These are phyloP conservation scores for Podaxis sp. DNA, from an alignment of 768 basidiomycete species.

Conservation along the genomic window DNA sequence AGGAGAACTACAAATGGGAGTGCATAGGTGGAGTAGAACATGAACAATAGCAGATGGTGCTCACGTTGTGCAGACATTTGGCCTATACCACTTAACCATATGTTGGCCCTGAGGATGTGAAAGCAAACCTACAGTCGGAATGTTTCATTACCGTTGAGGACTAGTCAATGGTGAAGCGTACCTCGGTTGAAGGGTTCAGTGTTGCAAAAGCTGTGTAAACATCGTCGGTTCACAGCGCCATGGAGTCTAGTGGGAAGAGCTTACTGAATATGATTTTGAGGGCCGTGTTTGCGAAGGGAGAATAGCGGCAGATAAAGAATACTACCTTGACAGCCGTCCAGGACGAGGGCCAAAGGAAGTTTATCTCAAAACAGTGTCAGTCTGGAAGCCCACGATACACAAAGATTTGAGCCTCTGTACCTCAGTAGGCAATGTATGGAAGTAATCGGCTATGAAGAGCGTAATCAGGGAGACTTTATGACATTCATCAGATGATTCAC, in stretches of 20 bases:
- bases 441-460: background rate
- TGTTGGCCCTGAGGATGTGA: background rate
- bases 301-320: slow-evolving; percentile 2
- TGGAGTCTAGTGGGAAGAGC: background rate
- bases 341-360: background rate
- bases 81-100: background rate
- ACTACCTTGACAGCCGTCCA: slow-evolving; percentile 4
- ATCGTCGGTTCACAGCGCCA: background rate
- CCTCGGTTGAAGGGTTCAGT: background rate
- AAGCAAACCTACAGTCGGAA: background rate
- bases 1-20: background rate
- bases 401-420: background rate
- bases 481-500: background rate
- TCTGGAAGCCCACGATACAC: background rate
- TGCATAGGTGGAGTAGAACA: background rate
- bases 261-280: background rate
- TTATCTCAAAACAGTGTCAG: background rate
- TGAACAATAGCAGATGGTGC: background rate
- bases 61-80: background rate
- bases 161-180: background rate
- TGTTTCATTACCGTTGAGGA: background rate
- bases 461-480: background rate
- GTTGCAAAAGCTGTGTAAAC: background rate
- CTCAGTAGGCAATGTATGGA: background rate
- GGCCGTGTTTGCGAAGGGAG: background rate